Base-by-base conservation (phyloP, 352 stramenopile species). In the Globisporangium megalacanthum region DNA sequence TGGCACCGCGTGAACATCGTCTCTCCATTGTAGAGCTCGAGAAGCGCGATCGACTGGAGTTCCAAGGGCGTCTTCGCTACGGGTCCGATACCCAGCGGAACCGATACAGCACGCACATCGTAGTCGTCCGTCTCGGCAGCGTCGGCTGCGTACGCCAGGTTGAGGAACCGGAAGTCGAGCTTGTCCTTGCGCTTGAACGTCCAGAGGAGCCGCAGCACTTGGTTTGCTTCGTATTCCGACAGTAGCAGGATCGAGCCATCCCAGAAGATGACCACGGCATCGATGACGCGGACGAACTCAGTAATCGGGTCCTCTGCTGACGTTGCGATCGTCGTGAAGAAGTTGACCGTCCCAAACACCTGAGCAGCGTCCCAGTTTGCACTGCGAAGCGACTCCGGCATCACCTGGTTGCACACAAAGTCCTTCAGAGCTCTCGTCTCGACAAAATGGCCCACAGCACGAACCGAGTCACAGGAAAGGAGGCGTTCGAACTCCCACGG, bases 281-380 rank as follows among this genome's bases (percentile, higher is more conserved):
- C 72, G 47, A 74, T 61, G 31, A 76, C 41, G 8, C 75, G 73
- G 6, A 66, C 9, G 17, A 69, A 73, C 4, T 64, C 56, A 17
- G 69, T 70, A 60, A 70, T 9, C 6, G 33, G 10, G 10, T 49
- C 19, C 13, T 20, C 15, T 25, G 3, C 0, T 14, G 17, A 41
- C 10, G 41, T 36, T 3, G 52, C 39, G 0, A 72, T 57, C 0
- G 68, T 75, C 29, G 36, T 33, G 11, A 75, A 84, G 49, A 87
- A 84, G 52, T 85, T 87, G 4, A 36, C 36, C 0, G 74, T 80
- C 17, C 66, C 70, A 29, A 62, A 81, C 2, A 87, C 19, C 0
- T 58, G 56, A 1, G 66, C 49, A 0, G n/a, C 47, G 0, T n/a
- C 9, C 77, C 72, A 85, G 6, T 33, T 31, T 9, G 5, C 39